These are phyloP conservation scores for Penicillium bialowiezense DNA, from an alignment of 495 filamentous ascomycete genomes.

Conservation along the genomic window DNA sequence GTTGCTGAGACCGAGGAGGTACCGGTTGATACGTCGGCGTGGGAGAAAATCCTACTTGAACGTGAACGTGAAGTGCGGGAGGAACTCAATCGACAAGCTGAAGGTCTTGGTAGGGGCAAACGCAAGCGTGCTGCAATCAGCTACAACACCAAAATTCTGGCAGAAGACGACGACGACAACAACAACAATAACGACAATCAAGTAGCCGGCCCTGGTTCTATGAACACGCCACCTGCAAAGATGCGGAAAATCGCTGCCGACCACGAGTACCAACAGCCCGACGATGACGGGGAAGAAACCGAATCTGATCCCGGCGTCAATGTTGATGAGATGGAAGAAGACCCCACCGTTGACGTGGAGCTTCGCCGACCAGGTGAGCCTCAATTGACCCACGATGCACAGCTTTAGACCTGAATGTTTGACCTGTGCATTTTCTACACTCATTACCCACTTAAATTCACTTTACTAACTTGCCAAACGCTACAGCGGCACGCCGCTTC, in stretches of 20 bases:
- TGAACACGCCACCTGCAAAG: slow-evolving; percentile 25
- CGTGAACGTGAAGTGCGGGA: slow-evolving; percentile 72
- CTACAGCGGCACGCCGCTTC: slow-evolving; percentile 36
- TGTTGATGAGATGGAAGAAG: neutral
- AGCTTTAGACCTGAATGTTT: too few relatives aligned
- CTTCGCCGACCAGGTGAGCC: neutral
- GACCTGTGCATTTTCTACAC: neutral
- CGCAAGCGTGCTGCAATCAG: slow-evolving; percentile 51
- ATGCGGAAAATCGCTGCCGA: slow-evolving; percentile 12
- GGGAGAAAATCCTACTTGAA: slow-evolving; percentile 83
- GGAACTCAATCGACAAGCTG: slow-evolving; percentile 59
- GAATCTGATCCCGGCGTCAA: neutral
- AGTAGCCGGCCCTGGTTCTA: slow-evolving; percentile 4
- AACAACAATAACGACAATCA: too few relatives aligned
- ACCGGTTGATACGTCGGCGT: slow-evolving; percentile 60
- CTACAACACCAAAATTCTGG: slow-evolving; percentile 26
- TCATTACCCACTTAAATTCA: neutral
- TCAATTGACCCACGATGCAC: neutral
- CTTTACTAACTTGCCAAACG: neutral
- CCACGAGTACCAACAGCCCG: slow-evolving; percentile 9
- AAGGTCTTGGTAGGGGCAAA: slow-evolving; percentile 81
- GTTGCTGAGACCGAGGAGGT: slow-evolving; percentile 47
- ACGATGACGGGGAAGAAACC: neutral
- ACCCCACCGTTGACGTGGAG: neutral
- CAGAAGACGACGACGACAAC: slow-evolving; percentile 9